These are phyloP conservation scores for Penicillium salamii DNA, from an alignment of 495 filamentous ascomycete species.

Conservation along the genomic window DNA sequence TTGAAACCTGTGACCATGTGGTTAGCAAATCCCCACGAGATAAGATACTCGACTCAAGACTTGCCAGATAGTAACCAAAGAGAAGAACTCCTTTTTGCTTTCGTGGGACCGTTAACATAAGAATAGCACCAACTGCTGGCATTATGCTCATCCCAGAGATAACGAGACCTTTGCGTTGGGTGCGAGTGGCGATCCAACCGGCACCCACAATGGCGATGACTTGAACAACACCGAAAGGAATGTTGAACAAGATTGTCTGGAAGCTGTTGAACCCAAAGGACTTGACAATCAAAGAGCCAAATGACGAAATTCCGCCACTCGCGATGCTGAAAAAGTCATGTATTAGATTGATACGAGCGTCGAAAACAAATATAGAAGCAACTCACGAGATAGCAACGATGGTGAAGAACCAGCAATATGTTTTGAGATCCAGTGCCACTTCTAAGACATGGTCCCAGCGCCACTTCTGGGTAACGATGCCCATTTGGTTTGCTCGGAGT, in stretches of 20 bases:
- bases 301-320: constrained; percentile 34
- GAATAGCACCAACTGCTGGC: constrained; percentile 16
- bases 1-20: constrained; percentile 13
- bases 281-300: constrained; percentile 36
- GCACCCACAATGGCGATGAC: constrained; percentile 41
- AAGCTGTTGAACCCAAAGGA: constrained; percentile 34
- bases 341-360: too few relatives aligned
- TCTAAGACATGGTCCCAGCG: constrained; percentile 51
- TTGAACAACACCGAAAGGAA: constrained; percentile 41
- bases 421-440: constrained; percentile 43
- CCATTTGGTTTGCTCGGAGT: constrained; percentile 53
- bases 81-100: constrained; percentile 24
- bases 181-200: constrained; percentile 42
- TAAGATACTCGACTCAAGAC: background rate
- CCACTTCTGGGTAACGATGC: constrained; percentile 45
- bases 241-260: constrained; percentile 32
- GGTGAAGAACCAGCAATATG: constrained; percentile 26
- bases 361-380: too few relatives aligned
- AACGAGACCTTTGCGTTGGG: constrained; percentile 17
- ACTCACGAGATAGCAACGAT: constrained; percentile 26
- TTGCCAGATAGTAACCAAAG: constrained; percentile 27
- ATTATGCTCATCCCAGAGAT: constrained; percentile 15
- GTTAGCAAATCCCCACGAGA: background rate
- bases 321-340: too few relatives aligned
- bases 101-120: constrained; percentile 23